These are phyloP conservation scores for Rubia peregrina DNA, from an alignment of 305 asterid genomes.

Conservation along the genomic window DNA sequence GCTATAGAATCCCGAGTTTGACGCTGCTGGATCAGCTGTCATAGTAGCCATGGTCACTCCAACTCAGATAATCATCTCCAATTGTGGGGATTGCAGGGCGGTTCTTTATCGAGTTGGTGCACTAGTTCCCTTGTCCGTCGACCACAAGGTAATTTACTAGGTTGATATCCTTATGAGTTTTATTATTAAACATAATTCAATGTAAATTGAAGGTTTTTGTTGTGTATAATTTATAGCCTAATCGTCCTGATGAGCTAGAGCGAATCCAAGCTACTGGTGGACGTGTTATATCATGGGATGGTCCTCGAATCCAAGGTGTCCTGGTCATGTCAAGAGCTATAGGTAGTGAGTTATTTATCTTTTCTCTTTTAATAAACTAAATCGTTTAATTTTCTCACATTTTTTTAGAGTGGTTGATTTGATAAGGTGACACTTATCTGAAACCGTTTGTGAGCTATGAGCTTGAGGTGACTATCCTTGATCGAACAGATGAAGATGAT, in stretches of 20 bases:
- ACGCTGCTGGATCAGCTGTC: slow-evolving; percentile 72
- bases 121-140: slow-evolving; percentile 54
- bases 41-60: slow-evolving; percentile 55
- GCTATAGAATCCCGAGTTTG: slow-evolving; percentile 51
- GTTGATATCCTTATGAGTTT: too few relatives aligned
- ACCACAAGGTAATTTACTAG: slow-evolving; percentile 44
- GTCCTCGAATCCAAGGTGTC: slow-evolving; percentile 59
- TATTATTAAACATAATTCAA: neutral
- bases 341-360: slow-evolving; percentile 27
- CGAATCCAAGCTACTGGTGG: slow-evolving; percentile 70
- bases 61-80: slow-evolving; percentile 45
- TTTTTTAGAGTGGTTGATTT: neutral
- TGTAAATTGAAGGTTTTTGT: neutral
- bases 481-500: slow-evolving; percentile 39
- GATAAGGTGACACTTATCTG: slow-evolving; percentile 37
- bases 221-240: slow-evolving; percentile 34
- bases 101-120: slow-evolving; percentile 66
- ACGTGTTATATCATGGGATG: slow-evolving; percentile 45
- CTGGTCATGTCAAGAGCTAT: slow-evolving; percentile 65
- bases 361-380: too few relatives aligned
- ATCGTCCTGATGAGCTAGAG: slow-evolving; percentile 53
- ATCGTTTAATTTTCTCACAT: neutral
- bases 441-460: slow-evolving; percentile 41
- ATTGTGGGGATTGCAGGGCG: slow-evolving; percentile 78
- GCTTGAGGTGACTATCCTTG: slow-evolving; percentile 46